phyloP scores from a whole-genome alignment of 2,329 filamentous ascomycete species.

The Tolypocladium nubicola region DNA sequence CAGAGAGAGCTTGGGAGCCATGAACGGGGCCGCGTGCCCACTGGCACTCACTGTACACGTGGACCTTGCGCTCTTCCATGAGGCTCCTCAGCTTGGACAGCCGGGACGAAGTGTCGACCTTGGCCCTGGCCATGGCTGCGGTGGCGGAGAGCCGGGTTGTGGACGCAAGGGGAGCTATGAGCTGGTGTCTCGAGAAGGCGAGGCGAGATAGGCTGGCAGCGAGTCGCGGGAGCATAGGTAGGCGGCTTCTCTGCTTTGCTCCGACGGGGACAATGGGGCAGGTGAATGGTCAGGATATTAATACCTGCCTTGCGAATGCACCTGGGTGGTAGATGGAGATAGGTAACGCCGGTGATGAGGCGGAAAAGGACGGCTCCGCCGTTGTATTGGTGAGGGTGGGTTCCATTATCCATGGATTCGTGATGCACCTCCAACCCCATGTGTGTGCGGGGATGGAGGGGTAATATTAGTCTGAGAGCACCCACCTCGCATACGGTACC shows the following conservation, averaged over 20 bases:
- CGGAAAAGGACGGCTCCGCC: not conserved
- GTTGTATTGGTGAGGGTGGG: not conserved
- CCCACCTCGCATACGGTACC: not conserved
- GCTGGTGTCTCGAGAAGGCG: not conserved
- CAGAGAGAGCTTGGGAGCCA: not conserved
- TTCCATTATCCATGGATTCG: not conserved
- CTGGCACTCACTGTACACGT: conserved; percentile 69
- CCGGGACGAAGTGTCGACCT: conserved; percentile 65
- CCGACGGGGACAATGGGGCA: not conserved
- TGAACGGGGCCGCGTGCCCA: not conserved
- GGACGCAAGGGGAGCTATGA: not conserved
- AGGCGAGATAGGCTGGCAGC: not conserved
- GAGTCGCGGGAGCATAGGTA: not conserved
- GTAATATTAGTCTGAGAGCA: not conserved
- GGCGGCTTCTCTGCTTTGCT: not conserved
- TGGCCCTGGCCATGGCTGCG: conserved; percentile 15
- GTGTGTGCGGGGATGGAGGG: not conserved
- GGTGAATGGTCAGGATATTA: not conserved
- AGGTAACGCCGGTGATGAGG: not conserved
- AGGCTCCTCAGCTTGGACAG: conserved; percentile 67
- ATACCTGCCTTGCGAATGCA: not conserved
- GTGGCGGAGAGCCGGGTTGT: not conserved
- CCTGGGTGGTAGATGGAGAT: not conserved
- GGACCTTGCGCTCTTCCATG: conserved; percentile 79
- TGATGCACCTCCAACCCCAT: not conserved